Evolutionary conservation across 169 alveolate species (phyloP), one percentile per base, ranked within the genome.

Genomic region (Besnoitia besnoiti): DNA sequence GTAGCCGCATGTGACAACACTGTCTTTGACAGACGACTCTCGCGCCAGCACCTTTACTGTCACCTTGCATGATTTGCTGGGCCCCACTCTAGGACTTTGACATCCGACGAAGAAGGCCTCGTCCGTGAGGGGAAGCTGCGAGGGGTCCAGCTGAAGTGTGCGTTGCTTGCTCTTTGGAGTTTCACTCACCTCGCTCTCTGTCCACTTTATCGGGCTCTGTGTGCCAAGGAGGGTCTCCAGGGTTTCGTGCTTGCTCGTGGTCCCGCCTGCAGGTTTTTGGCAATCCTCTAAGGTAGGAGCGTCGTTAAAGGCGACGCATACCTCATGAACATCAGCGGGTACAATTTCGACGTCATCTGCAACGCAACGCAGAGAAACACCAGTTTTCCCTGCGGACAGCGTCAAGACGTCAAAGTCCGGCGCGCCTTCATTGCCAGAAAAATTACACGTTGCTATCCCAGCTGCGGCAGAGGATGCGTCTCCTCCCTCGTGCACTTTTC

Each of bases 1-100:
- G 82, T 73, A 73, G 3, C 44, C 40, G 82, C 82, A 73, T 3
- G 82, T 73, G 47, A 73, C 82, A n/a, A 73, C 82, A n/a, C n/a
- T 73, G 46, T 30, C 82, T 73, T 7, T 19, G 30, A 73, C 82
- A 8, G 39, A n/a, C 16, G 82, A 73, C 2, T 39, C 82, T 37
- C 82, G 14, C 16, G 82, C 82, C 16, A 27, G 16, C 82, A 73
- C 82, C 3, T n/a, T 73, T 19, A 73, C 46, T 1, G 3, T 73
- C 39, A 73, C 46, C 21, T 73, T 2, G 82, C 82, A 73, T n/a
- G 67, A 14, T 42, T n/a, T 16, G 5, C 47, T 2, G 82, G 39
- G n/a, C 40, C 30, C 46, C n/a, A 19, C 82, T 27, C 27, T n/a
- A 1, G 82, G 35, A 5, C n/a, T 73, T 3, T 2, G 3, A 73